Conservation (phyloP, 2,329 filamentous ascomycete species). For the Penicillium janthinellum region DNA sequence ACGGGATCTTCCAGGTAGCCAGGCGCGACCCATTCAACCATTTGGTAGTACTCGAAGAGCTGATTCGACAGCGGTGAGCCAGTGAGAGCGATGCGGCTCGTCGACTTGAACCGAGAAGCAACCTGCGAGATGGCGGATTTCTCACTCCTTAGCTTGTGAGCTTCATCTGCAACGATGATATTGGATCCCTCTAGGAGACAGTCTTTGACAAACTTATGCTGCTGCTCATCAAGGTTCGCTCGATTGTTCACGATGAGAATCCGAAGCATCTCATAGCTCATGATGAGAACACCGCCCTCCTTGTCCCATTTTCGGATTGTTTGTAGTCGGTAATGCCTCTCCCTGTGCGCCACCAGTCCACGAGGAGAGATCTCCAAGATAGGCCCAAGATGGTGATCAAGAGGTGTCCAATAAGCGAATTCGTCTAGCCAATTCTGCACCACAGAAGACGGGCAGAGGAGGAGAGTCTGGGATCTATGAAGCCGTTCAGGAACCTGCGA, state of each 20-base stretch:
- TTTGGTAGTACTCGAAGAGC: constrained; percentile 78
- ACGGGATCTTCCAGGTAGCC: constrained; percentile 69
- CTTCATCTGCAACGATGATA: constrained; percentile 82
- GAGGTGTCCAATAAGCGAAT: constrained; percentile 67
- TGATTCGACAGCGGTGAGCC: constrained; percentile 86
- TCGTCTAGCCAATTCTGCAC: constrained; percentile 85
- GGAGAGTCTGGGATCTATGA: constrained; percentile 63
- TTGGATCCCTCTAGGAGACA: constrained; percentile 64
- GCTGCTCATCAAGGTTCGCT: constrained; percentile 25
- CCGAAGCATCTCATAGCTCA: constrained; percentile 73
- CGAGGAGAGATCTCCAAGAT: constrained; percentile 58
- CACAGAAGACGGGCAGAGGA: constrained; percentile 74
- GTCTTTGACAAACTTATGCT: constrained; percentile 45
- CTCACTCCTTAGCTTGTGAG: constrained; percentile 74
- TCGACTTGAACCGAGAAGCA: constrained; percentile 64
- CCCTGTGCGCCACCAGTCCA: constrained; percentile 8
- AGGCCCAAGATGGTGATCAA: constrained; percentile 54
- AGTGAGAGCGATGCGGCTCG: constrained; percentile 77
- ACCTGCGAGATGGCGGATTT: constrained; percentile 55
- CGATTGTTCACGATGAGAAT: constrained; percentile 42
- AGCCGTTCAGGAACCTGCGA: constrained; percentile 70
- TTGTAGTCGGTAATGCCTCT: constrained; percentile 42
- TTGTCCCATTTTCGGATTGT: constrained; percentile 62
- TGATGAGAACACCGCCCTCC: constrained; percentile 71
- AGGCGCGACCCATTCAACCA: constrained; percentile 85